Evolutionary conservation across 345 rosid species (phyloP), one percentile per base, ranked within the genome.

Genomic region (Citrus unshiu): DNA sequence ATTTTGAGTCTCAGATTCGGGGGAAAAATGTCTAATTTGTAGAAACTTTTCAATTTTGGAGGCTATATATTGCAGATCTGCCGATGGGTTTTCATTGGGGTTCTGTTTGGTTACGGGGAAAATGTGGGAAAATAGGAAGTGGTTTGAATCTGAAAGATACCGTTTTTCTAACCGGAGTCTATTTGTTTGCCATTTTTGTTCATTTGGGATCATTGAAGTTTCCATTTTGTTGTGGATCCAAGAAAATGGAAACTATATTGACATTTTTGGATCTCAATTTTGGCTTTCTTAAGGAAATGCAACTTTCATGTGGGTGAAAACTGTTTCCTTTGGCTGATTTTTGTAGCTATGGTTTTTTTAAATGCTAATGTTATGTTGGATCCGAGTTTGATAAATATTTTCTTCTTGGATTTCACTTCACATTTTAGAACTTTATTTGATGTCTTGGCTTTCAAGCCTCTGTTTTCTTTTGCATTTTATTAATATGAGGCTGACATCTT

Each of bases 51-150:
- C 58, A 54, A 6, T 54, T 18, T 54, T 54, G 58, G 19, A 54
- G 56, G 58, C 54, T 73, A 39, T 57, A 59, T 10, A 10, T 62
- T 74, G 75, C 74, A 80, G 85, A 84, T 90, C 85, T 86, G 86
- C 77, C 27, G 39, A 54, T 83, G 73, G 78, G 76, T 58, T 80
- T 80, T 62, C 39, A 58, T 75, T 29, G 77, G 29, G 66, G 77
- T 7, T 58, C 70, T 68, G 68, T 70, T 82, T 76, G 77, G 60
- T 71, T 39, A 4, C 46, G 24, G 30, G 58, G 67, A 60, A 65
- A 74, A 79, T 83, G 79, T 59, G 29, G 74, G 80, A 57, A 58
- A 51, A 7, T 29, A 54, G 64, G 35, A 62, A 68, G 10, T 29
- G 16, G 37, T 77, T 73, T 75, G 77, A 73, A 78, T 81, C 72